A percentile compares a stretch with the other conserved stretches of the same genome.
These are phyloP conservation scores for Cordyceps tenuipes DNA, from an alignment of 2,329 filamentous ascomycete genomes.

Conservation along the genomic window DNA sequence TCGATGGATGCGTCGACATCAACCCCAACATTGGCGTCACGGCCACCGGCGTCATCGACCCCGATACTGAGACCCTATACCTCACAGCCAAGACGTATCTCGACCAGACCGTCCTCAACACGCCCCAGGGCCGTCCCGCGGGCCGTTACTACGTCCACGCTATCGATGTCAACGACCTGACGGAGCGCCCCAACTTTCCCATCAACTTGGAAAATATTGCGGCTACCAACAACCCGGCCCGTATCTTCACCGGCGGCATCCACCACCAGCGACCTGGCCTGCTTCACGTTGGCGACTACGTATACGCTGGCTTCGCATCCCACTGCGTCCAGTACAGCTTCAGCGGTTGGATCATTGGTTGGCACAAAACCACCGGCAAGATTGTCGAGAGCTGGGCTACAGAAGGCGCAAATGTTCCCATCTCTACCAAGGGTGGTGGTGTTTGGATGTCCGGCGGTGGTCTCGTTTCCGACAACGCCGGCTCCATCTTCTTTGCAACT, in stretches of 20 bases:
- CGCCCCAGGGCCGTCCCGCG: constrained; percentile 25
- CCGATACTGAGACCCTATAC: constrained; percentile 35
- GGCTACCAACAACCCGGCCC: constrained; percentile 36
- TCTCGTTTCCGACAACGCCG: constrained; percentile 29
- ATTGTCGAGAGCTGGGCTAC: constrained; percentile 33
- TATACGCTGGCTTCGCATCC: constrained; percentile 47
- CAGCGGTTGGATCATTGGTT: constrained; percentile 43
- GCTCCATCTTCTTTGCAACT: constrained; percentile 31
- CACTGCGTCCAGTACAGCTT: constrained; percentile 50
- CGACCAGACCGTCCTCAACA: constrained; percentile 22
- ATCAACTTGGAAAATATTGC: constrained; percentile 37
- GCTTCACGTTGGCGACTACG: constrained; percentile 34
- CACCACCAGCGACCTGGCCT: constrained; percentile 44
- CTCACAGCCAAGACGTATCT: constrained; percentile 35
- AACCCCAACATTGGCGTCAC: constrained; percentile 38
- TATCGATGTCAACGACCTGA: constrained; percentile 29
- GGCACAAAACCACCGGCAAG: constrained; percentile 33
- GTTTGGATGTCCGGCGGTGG: constrained; percentile 36
- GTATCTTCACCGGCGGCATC: constrained; percentile 45
- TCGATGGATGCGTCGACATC: constrained; percentile 40
- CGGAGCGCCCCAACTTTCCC: constrained; percentile 35
- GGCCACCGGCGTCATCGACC: constrained; percentile 38
- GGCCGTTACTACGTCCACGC: constrained; percentile 31
- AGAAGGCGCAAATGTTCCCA: constrained; percentile 30
- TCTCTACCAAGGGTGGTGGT: constrained; percentile 32